A percentile compares a stretch with the other conserved stretches of the same genome.
Conservation (phyloP, 2,329 filamentous ascomycete species). For the Fusarium virguliforme region DNA sequence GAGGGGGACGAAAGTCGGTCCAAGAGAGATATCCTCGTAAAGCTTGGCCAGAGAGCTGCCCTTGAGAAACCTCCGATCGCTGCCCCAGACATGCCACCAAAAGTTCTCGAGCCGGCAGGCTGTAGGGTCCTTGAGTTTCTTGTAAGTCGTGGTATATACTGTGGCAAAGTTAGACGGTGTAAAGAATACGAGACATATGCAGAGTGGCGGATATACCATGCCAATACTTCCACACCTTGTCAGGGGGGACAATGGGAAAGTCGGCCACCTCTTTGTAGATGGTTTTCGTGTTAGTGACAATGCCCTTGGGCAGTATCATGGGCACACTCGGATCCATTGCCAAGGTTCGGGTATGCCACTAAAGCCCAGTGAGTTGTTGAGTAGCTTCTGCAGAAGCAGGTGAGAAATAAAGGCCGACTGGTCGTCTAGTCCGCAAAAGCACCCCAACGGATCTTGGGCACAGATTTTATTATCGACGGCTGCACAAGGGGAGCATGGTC, state of each 20-base stretch:
- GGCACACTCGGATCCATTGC: slow-evolving; percentile 57
- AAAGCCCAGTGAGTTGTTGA: slow-evolving; percentile 20
- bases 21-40: slow-evolving; percentile 72
- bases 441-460: slow-evolving; percentile 27
- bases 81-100: slow-evolving; percentile 78
- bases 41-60: slow-evolving; percentile 69
- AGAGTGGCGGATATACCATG: slow-evolving; percentile 63
- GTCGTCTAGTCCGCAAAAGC: slow-evolving; percentile 31
- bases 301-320: slow-evolving; percentile 70
- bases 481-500: slow-evolving; percentile 46
- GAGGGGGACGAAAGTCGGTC: slow-evolving; percentile 71
- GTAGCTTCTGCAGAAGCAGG: slow-evolving; percentile 14
- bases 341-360: slow-evolving; percentile 20
- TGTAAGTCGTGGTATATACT: slow-evolving; percentile 75
- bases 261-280: slow-evolving; percentile 71
- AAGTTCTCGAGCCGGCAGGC: slow-evolving; percentile 75
- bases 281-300: slow-evolving; percentile 68
- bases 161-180: slow-evolving; percentile 29
- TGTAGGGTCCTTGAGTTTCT: slow-evolving; percentile 73
- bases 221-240: slow-evolving; percentile 71
- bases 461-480: slow-evolving; percentile 38
- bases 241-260: slow-evolving; percentile 65
- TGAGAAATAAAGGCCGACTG: slow-evolving; percentile 7
- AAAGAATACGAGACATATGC: slow-evolving; percentile 1
- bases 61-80: slow-evolving; percentile 68